These are phyloP conservation scores for Colletotrichum magnum DNA, from an alignment of 2,329 filamentous ascomycete species.

Conservation along the genomic window DNA sequence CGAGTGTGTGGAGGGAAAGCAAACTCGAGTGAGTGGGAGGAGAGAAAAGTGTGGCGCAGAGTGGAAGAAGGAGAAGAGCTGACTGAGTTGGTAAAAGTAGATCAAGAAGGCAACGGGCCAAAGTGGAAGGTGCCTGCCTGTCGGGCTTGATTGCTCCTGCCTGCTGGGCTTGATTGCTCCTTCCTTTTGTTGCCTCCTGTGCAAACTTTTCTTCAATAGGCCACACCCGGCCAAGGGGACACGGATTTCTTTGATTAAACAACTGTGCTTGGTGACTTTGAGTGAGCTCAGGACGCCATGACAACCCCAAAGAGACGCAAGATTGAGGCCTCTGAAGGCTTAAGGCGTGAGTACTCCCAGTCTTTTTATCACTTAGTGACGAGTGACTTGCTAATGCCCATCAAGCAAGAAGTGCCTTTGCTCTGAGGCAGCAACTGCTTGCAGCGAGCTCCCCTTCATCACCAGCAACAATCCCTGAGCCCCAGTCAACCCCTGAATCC, in stretches of 20 bases:
- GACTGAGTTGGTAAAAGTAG: no score
- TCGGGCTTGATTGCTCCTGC: not conserved
- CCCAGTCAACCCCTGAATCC: not conserved
- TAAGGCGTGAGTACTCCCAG: constrained; percentile 56
- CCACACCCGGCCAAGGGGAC: not conserved
- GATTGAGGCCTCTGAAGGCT: constrained; percentile 49
- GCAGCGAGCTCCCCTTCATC: constrained; percentile 34
- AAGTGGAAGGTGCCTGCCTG: not conserved
- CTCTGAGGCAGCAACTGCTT: constrained; percentile 55
- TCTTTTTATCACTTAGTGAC: no score
- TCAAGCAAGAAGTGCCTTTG: constrained; percentile 60
- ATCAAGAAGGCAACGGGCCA: no score
- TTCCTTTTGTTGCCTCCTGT: not conserved
- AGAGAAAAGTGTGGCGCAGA: not conserved
- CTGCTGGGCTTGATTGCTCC: not conserved
- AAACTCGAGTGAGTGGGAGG: not conserved
- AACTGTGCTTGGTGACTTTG: not conserved
- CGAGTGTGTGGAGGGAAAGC: constrained; percentile 6
- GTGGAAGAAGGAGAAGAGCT: not conserved
- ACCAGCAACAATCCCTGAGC: constrained; percentile 23
- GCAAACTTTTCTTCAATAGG: not conserved
- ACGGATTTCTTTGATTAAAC: not conserved
- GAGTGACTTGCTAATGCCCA: no score
- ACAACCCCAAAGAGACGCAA: constrained; percentile 58
- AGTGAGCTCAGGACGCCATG: constrained; percentile 41